Evolutionary conservation across 2,329 filamentous ascomycete genomes (phyloP), one percentile per base, ranked within the genome.

Genomic region (Lasiodiplodia sp.): DNA sequence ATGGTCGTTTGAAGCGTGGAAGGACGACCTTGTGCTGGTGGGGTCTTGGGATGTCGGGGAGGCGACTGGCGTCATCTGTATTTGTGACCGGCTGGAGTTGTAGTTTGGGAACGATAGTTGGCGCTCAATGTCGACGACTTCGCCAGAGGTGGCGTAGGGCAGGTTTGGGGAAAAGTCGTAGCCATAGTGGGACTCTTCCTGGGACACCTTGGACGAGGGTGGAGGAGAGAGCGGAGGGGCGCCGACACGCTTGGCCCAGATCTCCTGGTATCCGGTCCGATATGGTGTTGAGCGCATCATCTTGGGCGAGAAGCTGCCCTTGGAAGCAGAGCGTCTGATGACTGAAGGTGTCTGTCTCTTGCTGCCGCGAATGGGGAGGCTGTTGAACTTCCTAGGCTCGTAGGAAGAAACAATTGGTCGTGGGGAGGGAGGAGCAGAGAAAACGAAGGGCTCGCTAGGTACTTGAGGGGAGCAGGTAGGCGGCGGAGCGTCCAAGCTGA

Each of bases 251-350:
- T 86, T 83, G 49, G 82, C 80, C 87, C 87, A 89, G 76, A 75
- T 81, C 73, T 80, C 83, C 76, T 77, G 82, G 77, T 80, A 83
- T 69, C 78, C 78, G 25, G 78, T 72, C 14, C 79, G 79, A 71
- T 80, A 81, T 68, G 84, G 82, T 25, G 84, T 83, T 51, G 86
- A 82, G 72, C 82, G 85, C 82, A 87, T 87, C 82, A 88, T 85
- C 73, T 84, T 87, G 53, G 84, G 80, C 28, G 80, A 83, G 68
- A 77, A 78, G 72, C 74, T 84, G 75, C 79, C 81, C 77, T 79
- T 82, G 76, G 76, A 80, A 72, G 79, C 73, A 56, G 74, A 74
- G 71, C 78, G 79, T 71, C 75, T 79, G 68, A 71, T 66, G 23
- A 51, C 65, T n/a, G 58, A 49, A 28, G 68, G 55, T 4, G 66